Base-by-base conservation (phyloP, 1,139 yeast genomes). In the Pichia sp. region DNA sequence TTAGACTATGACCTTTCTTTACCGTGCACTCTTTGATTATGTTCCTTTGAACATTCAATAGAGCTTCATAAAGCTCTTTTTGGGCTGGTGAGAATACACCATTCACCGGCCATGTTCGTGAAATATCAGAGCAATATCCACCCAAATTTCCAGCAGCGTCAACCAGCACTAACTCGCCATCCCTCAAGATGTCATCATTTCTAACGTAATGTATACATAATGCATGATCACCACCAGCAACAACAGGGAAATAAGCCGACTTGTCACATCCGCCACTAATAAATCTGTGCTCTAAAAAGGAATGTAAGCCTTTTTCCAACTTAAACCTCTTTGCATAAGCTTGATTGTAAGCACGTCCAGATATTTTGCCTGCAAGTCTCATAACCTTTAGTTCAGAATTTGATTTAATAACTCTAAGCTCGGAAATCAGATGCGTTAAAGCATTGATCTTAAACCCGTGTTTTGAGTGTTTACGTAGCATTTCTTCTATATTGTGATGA, bases 71-170 rank as follows among this genome's bases (percentile, higher is more conserved):
- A 26, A 93, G 64, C 48, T 91, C 98, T 36, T 69, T 71, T 61
- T 93, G 98, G 1, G 95, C 78, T 4, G 67, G 75, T 1, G 83
- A 63, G 59, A 91, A 93, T 39, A 75, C 76, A 1, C 72, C 66
- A 28, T 74, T 72, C 40, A 81, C 83, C 10, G 99, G 98, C 97
- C 98, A 93, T 0, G 97, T 83, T 49, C 98, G 71, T 2, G 97
- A 88, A 36, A 93, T 91, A 61, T 93, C 99, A 1, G 97, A 81
- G 57, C 95, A 82, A 61, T 93, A 93, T 0, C 96, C 96, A 23
- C 97, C 98, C 33, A 82, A 63, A 45, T 85, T 74, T 5, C 97
- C 99, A 1, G 95, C 95, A 3, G 98, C 98, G 62, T 93, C 99
- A 5, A 91, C 86, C 38, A 91, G 74, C 7, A 89, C 96, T 68